Evolutionary conservation across 371 early-diverging fungal species (phyloP), one percentile per base, ranked within the genome.

Genomic region (Apophysomyces elegans): DNA sequence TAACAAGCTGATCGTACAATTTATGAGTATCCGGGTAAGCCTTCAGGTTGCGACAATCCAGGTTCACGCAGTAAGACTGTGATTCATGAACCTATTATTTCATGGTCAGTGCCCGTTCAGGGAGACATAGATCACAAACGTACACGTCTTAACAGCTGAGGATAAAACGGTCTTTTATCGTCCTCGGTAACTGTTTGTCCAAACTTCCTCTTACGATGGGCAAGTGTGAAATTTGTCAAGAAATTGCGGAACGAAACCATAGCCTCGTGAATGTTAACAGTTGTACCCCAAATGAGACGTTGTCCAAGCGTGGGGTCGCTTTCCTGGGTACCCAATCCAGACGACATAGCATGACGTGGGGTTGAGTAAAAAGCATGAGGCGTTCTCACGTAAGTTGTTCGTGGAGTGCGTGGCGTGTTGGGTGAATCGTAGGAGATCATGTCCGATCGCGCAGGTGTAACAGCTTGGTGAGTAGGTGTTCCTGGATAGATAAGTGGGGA

Each of bases 211-310:
- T 88, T 86, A 59, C 90, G 84, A 70, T 93, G 76, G 44, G 83
- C 80, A 12, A 86, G 64, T 8, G 88, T 89, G 72, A 94, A 98
- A 59, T 91, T 81, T 38, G 72, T 67, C 71, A 99, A 78, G 74
- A 99, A 99, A 66, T 96, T 90, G 56, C 90, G 84, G 83, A 99
- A 99, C 32, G 84, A 76, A n/a, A 79, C 76, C 80, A 93, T 94
- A 46, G 93, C 91, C 54, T 97, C 96, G 50, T 96, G 88, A 54
- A 99, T 91, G 69, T 95, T 94, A 69, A 99, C 91, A 7, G 95
- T 95, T 0, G 99, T 99, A 50, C 99, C 99, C 99, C 99, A 99
- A 65, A 99, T 97, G 62, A 95, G 80, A 58, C 89, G 87, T 13
- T 71, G 73, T 12, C 76, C 63, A 45, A 74, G 44, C 1, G 88